Evolutionary conservation across 2,329 filamentous ascomycete species (phyloP), one percentile per base, ranked within the genome.

Genomic region (Botrytis paeoniae): DNA sequence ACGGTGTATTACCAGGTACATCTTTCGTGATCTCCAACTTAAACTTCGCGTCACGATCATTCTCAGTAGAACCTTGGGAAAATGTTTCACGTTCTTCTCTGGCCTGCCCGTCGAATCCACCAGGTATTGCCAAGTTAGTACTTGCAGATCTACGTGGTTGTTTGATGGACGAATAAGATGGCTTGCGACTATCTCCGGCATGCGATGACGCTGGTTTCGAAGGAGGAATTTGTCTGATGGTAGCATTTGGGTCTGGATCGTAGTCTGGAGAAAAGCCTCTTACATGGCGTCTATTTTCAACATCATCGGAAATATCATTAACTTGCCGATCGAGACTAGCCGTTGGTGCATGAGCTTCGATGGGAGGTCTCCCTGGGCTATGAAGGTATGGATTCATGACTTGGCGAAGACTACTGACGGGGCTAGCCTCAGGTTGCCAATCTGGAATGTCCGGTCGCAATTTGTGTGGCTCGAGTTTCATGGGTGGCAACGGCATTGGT

Each of bases 301-400:
- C 70, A 43, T 74, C 66, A 41, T 79, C 79, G 16, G 75, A 69
- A 57, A 72, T 75, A 25, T 78, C 74, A 59, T 77, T 77, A 69
- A 77, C 73, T 61, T 78, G 74, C 37, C 75, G 74, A 70, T 78
- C 76, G 16, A 76, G 72, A 29, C 70, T 76, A 43, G 59, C 71
- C 43, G 39, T 72, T 43, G 74, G 74, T 41, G 74, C 61, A 54
- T 77, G 71, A 35, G 74, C 65, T 59, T 77, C 77, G n/a, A 74
- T 73, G 2, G 77, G 76, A 70, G 65, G 76, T 73, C 75, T 76
- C 29, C 68, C 77, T 29, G 77, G 75, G 20, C 77, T 78, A 43
- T 75, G 76, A 32, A 97, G 83, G 81, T 94, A 98, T 10, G 93
- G 94, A 82, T 92, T 92, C 94, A 97, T 97, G 70, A 93, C 92